Conservation (phyloP, 495 filamentous ascomycete species). For the Xylaria intraflava region DNA sequence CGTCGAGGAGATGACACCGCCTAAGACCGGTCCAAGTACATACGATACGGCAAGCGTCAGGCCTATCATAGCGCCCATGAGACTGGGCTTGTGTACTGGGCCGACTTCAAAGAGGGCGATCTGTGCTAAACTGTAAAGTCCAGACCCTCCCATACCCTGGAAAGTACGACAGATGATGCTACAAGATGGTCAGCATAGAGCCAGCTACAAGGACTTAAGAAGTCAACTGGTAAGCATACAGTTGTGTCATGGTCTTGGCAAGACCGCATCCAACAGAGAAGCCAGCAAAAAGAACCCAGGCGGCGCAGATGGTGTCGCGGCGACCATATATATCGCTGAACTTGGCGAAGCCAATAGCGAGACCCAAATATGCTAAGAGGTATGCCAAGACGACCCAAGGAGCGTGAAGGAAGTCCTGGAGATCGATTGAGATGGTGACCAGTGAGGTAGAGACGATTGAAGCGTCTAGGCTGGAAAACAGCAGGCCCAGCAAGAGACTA, state of each 20-base stretch:
- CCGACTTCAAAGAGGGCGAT: slow-evolving; percentile 51
- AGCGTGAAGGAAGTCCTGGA: slow-evolving; percentile 46
- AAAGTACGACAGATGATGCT: slow-evolving; percentile 55
- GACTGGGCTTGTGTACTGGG: slow-evolving; percentile 38
- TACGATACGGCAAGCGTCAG: slow-evolving; percentile 40
- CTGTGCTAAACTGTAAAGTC: slow-evolving; percentile 51
- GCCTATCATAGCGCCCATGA: slow-evolving; percentile 40
- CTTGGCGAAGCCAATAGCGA: slow-evolving; percentile 54
- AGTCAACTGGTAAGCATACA: slow-evolving; percentile 34
- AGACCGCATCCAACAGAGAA: slow-evolving; percentile 53
- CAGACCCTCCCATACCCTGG: slow-evolving; percentile 56
- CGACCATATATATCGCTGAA: slow-evolving; percentile 55
- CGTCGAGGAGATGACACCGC: slow-evolving; percentile 58
- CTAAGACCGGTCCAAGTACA: slow-evolving; percentile 59
- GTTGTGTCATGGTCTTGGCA: slow-evolving; percentile 43
- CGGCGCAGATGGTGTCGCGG: slow-evolving; percentile 39
- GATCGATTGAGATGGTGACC: slow-evolving; percentile 49
- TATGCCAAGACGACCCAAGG: slow-evolving; percentile 57
- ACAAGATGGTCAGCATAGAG: neutral
- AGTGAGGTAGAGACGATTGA: slow-evolving; percentile 59
- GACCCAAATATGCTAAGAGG: slow-evolving; percentile 54
- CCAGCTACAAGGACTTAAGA: neutral
- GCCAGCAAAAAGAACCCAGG: slow-evolving; percentile 47
- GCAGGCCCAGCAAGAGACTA: slow-evolving; percentile 50
- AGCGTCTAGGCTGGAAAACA: slow-evolving; percentile 56